These are phyloP conservation scores for Eucalyptus erythrocorys DNA, from an alignment of 345 rosid species.

Conservation along the genomic window DNA sequence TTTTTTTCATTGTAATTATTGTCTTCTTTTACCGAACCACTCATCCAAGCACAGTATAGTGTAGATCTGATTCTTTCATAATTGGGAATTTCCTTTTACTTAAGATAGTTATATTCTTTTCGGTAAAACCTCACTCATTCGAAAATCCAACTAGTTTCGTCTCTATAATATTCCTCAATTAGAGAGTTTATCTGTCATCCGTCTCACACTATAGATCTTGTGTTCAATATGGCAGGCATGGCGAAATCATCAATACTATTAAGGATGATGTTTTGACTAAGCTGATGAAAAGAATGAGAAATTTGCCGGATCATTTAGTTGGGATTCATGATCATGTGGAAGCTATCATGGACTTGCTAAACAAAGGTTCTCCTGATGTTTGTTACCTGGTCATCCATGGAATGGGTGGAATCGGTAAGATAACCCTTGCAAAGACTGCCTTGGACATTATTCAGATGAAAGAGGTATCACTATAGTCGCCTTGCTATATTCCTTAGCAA, in stretches of 20 bases:
- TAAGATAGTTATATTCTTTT: not conserved
- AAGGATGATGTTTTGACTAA: not conserved
- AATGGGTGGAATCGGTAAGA: not conserved
- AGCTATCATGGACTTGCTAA: not conserved
- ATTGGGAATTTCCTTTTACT: not conserved
- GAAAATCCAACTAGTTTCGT: not conserved
- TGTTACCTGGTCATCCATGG: not conserved
- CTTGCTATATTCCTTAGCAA: not conserved
- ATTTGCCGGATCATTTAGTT: not conserved
- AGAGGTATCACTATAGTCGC: not conserved
- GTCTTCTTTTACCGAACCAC: not conserved
- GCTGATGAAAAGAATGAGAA: not conserved
- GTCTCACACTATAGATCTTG: not conserved
- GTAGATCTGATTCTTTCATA: not conserved
- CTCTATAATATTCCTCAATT: not conserved
- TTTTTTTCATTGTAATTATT: not conserved
- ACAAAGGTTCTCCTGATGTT: not conserved
- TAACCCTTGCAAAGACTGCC: not conserved
- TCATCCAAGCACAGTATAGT: not conserved
- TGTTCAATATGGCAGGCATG: not conserved
- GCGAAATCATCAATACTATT: not conserved
- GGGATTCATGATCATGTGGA: not conserved
- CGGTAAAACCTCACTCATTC: accelerated
- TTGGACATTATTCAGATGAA: not conserved
- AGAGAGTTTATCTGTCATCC: not conserved